Base-by-base conservation (phyloP, 768 basidiomycete genomes). In the Leucocoprinus sp. region DNA sequence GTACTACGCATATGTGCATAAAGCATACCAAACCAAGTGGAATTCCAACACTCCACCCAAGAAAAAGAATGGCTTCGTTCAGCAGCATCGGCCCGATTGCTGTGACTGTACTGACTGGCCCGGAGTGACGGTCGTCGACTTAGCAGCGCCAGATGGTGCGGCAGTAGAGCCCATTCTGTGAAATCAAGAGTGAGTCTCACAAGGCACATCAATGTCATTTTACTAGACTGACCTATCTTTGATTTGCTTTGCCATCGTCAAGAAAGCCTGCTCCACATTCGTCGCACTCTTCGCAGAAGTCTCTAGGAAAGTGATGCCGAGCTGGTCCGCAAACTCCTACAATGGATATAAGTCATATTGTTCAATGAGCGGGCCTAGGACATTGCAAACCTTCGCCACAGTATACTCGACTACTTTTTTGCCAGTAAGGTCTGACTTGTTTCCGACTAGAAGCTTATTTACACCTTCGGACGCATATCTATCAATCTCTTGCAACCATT, bases 281-380 rank as follows among this genome's bases (percentile, higher is more conserved):
- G 93, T 93, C 43, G 93, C 91, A 57, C 88, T 92, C 86, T 98
- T 98, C 27, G 96, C 96, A n/a, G 88, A 92, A 9, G 96, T 99
- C 73, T 99, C 96, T 60, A 99, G 70, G 83, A 96, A 98, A 37
- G 91, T 84, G 55, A 99, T 84, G 50, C 74, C 75, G 54, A 98
- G 74, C 62, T 97, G 93, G 61, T 97, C 92, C 21, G 96, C 91
- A 58, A 98, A 88, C 75, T 95, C 91, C 80, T 95, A 52, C 0
- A 19, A 24, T 50, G 45, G 15, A 27, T 17, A 17, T 54, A 15
- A 48, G 36, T 24, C 41, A 33, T 43, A 23, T 36, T 35, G 29
- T 40, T 21, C 3, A 18, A 6, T 29, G 28, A 17, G 36, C 22
- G 4, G 18, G 35, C 12, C 18, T 23, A 15, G 21, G 39, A 29